These are phyloP conservation scores for Entomortierella chlamydospora DNA, from an alignment of 192 early-diverging fungal genomes.

Conservation along the genomic window DNA sequence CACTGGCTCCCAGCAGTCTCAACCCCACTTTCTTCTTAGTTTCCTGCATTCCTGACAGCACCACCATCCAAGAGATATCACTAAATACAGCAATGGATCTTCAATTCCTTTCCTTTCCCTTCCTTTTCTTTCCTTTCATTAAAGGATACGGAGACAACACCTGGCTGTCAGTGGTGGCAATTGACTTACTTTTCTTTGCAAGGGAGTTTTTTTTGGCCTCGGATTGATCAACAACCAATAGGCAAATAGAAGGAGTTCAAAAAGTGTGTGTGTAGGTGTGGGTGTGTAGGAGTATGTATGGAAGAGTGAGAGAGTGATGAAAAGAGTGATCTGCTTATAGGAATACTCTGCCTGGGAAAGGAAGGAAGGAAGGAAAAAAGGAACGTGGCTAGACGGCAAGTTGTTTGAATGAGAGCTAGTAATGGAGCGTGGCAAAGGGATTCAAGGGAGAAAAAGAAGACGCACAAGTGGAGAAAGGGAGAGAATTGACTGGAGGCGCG, in stretches of 20 bases:
- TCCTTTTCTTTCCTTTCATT: background rate
- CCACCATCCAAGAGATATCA: too few relatives aligned
- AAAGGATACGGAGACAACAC: too few relatives aligned
- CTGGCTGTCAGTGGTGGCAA: too few relatives aligned
- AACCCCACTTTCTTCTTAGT: background rate
- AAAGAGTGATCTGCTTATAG: background rate
- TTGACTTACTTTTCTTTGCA: background rate
- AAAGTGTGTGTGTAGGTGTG: background rate
- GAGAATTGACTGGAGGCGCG: too few relatives aligned
- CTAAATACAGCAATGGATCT: too few relatives aligned
- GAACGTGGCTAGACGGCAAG: background rate
- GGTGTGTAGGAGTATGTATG: background rate
- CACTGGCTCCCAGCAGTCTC: background rate
- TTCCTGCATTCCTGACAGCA: background rate
- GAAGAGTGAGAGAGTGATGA: background rate
- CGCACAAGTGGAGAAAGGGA: background rate
- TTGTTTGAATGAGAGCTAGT: background rate
- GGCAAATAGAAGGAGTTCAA: background rate
- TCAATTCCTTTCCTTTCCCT: too few relatives aligned
- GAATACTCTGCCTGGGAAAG: background rate
- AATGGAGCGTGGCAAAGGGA: slow-evolving; percentile 28
- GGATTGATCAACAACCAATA: slow-evolving; percentile 20
- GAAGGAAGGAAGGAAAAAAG: background rate
- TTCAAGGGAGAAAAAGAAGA: background rate
- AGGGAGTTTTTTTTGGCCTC: too few relatives aligned